Base-by-base conservation (phyloP, 192 early-diverging fungal genomes). In the Coemansia sp. region DNA sequence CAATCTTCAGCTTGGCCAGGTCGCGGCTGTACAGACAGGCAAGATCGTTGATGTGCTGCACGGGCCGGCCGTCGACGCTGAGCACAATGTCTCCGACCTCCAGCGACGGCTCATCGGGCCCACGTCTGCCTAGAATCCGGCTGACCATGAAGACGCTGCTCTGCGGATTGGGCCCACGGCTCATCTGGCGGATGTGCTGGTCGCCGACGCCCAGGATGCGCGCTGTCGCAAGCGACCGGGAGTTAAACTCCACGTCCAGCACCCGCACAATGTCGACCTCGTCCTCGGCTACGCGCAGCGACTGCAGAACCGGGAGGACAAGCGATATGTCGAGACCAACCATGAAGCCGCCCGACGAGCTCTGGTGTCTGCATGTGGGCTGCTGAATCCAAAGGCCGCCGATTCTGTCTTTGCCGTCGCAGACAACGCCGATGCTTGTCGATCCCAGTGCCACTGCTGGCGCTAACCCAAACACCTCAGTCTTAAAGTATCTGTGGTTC, bases 11-110 rank as follows among this genome's bases (percentile, higher is more conserved):
- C 45, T 61, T 59, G 14, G 65, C 69, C 39, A 56, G 28, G 5
- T 68, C 67, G 17, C 67, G 22, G 20, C 45, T 60, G 43, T 68
- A 68, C 32, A 74, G 61, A 39, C 64, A 66, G 28, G 70, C 75
- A 0, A 83, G 28, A 6, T 78, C 73, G 22, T 70, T 63, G 4
- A 83, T 75, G 5, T 57, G 58, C 20, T 38, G 33, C 0, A 75
- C 75, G 1, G 64, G 32, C 17, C 66, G 28, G 11, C 66, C 55
- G 6, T 75, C 59, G 5, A 72, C 64, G 3, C 38, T 61, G 11
- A 78, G 73, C 4, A 83, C 62, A 57, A 78, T 54, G 41, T 83
- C 81, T 38, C 71, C 75, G 17, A 74, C 56, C 18, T 78, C 73
- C 15, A 83, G 67, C 18, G 59, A 60, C 12, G 38, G 57, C 11